Evolutionary conservation across 208 protist species (phyloP).

Genomic region (Phytomonas sp.): DNA sequence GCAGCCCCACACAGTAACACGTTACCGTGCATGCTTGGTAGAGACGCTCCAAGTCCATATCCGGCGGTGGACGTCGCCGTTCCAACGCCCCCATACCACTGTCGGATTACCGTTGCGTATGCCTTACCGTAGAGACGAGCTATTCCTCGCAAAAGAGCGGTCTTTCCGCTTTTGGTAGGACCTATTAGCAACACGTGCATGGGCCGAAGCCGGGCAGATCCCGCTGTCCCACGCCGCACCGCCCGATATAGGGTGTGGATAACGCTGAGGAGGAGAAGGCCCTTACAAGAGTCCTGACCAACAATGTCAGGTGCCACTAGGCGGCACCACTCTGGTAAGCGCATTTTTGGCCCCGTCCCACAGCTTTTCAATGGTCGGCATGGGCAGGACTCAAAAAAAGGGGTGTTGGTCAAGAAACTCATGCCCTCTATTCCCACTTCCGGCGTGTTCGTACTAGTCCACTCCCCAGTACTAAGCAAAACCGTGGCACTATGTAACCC

Average conservation of each 20-base stretch:
- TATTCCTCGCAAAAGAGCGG: constrained; percentile 32
- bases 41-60: constrained; percentile 22
- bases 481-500: constrained; percentile 36
- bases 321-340: neutral
- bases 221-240: constrained; percentile 9
- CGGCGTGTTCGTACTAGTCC: neutral
- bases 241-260: constrained; percentile 46
- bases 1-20: constrained; percentile 40
- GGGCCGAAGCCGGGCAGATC: constrained; percentile 12
- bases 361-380: neutral
- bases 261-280: constrained; percentile 37
- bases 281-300: constrained; percentile 44
- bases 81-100: constrained; percentile 15
- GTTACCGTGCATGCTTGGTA: constrained; percentile 18
- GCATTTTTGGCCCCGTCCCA: neutral
- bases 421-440: neutral
- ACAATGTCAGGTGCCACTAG: constrained; percentile 34
- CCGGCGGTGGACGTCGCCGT: constrained; percentile 6
- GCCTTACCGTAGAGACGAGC: constrained; percentile 23
- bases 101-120: constrained; percentile 3
- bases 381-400: neutral
- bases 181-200: constrained; percentile 58
- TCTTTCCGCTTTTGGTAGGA: constrained; percentile 46
- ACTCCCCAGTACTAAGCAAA: neutral
- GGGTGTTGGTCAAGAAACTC: neutral